Evolutionary conservation across 1,284 basidiomycete genomes (phyloP).

Genomic region (Fistulinella cinereoalba): DNA sequence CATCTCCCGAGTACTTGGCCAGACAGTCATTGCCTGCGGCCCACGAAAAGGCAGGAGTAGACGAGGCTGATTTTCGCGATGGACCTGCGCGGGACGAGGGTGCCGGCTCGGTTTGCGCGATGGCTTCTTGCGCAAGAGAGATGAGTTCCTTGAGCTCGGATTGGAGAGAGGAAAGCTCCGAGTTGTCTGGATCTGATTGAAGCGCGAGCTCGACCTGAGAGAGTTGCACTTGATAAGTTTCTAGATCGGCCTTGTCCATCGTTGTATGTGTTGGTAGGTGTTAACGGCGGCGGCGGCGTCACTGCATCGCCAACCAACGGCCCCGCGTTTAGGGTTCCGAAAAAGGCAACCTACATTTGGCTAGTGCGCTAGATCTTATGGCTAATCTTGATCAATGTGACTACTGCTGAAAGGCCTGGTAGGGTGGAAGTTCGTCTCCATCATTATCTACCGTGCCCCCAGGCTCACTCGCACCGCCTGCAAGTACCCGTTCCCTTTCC

Average conservation of each 20-base stretch:
- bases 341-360: slow-evolving; percentile 22
- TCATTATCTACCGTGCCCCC: slow-evolving; percentile 21
- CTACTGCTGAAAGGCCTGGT: slow-evolving; percentile 48
- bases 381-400: background rate
- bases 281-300: background rate
- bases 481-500: slow-evolving; percentile 55
- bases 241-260: slow-evolving; percentile 79
- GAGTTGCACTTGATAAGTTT: slow-evolving; percentile 87
- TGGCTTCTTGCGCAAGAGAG: slow-evolving; percentile 74
- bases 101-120: slow-evolving; percentile 61
- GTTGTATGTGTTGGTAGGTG: slow-evolving; percentile 1
- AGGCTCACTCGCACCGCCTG: slow-evolving; percentile 26
- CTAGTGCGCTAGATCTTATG: no score
- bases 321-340: slow-evolving; percentile 12
- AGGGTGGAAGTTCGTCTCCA: slow-evolving; percentile 62
- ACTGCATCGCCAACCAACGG: no score
- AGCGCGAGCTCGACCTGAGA: slow-evolving; percentile 89
- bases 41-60: slow-evolving; percentile 54
- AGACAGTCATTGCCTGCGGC: slow-evolving; percentile 90
- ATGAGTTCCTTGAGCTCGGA: slow-evolving; percentile 90
- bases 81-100: slow-evolving; percentile 59
- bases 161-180: slow-evolving; percentile 73
- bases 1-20: slow-evolving; percentile 89
- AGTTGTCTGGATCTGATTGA: slow-evolving; percentile 77
- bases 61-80: slow-evolving; percentile 50